Evolutionary conservation across 208 protist genomes (phyloP), one percentile per base, ranked within the genome.

Genomic region (Leishmania turanica): DNA sequence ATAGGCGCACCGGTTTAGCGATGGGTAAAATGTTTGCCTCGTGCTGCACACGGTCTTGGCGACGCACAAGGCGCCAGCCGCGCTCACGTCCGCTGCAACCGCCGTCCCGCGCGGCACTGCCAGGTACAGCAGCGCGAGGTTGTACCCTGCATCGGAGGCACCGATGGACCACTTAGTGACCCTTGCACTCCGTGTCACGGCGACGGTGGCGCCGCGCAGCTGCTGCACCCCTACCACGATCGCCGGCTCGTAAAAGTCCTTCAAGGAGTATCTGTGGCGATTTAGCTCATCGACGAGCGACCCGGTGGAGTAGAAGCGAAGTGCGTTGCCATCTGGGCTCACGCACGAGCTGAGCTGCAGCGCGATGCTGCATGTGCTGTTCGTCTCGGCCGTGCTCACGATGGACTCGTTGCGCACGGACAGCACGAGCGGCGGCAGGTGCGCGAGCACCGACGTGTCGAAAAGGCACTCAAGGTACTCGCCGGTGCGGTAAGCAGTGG

Each of bases 231-330:
- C 89, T 53, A 95, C 80, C 21, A 92, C 88, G 34, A 93, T 75
- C 1, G 82, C 71, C 3, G 90, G 92, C 60, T 91, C 85, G 1
- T 73, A 60, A 19, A 78, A 84, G 5, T 11, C 0, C 2, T 7
- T 34, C 69, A 84, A 80, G 19, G 76, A 56, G 4, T 53, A 24
- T 1, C 62, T 5, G 19, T 42, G 73, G 27, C 40, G n/a, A 8
- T 37, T 42, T 1, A 31, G 21, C 51, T 9, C 65, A 84, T 19
- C 37, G 65, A 62, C 11, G 17, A 91, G n/a, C 40, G 89, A 93
- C 47, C 91, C 92, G 17, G 84, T 84, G 27, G 85, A 91, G 78
- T 87, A 79, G 62, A 95, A 86, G n/a, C 76, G 81, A 69, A 95
- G 81, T 27, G 34, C 15, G 60, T 53, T 27, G 34, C 77, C 83